These are phyloP conservation scores for Solanum gandarillasii DNA, from an alignment of 257 asterid species.

Conservation along the genomic window DNA sequence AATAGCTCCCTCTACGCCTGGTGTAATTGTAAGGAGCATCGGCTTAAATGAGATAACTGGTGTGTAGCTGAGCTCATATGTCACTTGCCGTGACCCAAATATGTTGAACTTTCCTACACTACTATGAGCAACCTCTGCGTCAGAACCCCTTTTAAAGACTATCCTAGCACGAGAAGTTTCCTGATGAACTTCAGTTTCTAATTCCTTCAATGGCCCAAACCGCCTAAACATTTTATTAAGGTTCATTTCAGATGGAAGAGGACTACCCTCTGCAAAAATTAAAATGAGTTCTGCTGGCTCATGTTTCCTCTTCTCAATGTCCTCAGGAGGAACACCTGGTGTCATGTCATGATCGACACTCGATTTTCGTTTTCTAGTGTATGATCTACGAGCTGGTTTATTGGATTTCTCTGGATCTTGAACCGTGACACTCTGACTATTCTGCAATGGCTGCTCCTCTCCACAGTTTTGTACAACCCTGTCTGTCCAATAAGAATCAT, in stretches of 20 bases:
- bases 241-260: conserved; percentile 63
- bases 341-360: conserved; percentile 22
- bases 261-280: conserved; percentile 48
- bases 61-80: conserved; percentile 66
- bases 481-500: conserved; percentile 86
- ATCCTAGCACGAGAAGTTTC: conserved; percentile 74
- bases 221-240: conserved; percentile 83
- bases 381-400: conserved; percentile 37
- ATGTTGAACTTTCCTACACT: conserved; percentile 67
- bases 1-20: conserved; percentile 30
- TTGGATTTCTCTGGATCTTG: conserved; percentile 25
- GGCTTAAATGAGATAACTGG: conserved; percentile 50
- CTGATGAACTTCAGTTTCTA: conserved; percentile 73
- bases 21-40: conserved; percentile 35
- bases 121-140: conserved; percentile 81
- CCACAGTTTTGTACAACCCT: conserved; percentile 66
- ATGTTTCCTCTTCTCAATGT: conserved; percentile 35
- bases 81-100: conserved; percentile 67
- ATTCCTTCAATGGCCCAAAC: conserved; percentile 83
- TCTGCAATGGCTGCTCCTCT: conserved; percentile 51
- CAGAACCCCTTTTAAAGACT: conserved; percentile 80
- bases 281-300: conserved; percentile 85
- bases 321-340: conserved; percentile 28
- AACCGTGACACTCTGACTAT: conserved; percentile 25
- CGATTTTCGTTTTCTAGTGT: conserved; percentile 53